These are phyloP conservation scores for Exophiala bonariae DNA, from an alignment of 2,329 filamentous ascomycete species.

Conservation along the genomic window DNA sequence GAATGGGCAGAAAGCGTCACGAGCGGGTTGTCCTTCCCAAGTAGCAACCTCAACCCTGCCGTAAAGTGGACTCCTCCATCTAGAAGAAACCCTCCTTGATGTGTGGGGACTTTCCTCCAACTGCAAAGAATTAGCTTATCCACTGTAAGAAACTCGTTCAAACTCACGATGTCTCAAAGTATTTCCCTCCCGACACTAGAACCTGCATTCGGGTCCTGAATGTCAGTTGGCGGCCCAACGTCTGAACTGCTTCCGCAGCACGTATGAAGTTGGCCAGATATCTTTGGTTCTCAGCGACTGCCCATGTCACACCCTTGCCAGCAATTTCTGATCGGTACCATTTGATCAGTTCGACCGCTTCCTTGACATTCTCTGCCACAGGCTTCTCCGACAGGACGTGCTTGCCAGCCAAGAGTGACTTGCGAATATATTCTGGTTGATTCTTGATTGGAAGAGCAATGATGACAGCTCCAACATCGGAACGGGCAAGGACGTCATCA, in stretches of 20 bases:
- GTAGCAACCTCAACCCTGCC: slow-evolving; percentile 52
- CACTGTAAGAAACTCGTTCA: background rate
- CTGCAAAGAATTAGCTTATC: slow-evolving; percentile 42
- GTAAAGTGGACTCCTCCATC: slow-evolving; percentile 60
- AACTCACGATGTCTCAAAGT: slow-evolving; percentile 43
- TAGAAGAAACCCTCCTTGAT: slow-evolving; percentile 61
- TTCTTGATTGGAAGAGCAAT: slow-evolving; percentile 55
- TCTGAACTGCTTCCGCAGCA: slow-evolving; percentile 46
- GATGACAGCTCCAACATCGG: slow-evolving; percentile 52
- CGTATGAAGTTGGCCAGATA: slow-evolving; percentile 50
- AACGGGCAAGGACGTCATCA: slow-evolving; percentile 46
- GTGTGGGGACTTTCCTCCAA: slow-evolving; percentile 57
- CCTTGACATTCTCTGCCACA: slow-evolving; percentile 55
- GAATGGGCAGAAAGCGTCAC: slow-evolving; percentile 51
- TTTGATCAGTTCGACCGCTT: slow-evolving; percentile 50
- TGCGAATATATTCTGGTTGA: slow-evolving; percentile 53
- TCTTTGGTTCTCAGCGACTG: slow-evolving; percentile 60
- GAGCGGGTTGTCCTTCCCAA: slow-evolving; percentile 45
- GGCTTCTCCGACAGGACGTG: slow-evolving; percentile 60
- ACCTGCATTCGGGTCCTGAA: slow-evolving; percentile 51
- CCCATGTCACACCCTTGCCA: slow-evolving; percentile 41
- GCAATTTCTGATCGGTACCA: slow-evolving; percentile 51
- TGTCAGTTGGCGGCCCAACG: slow-evolving; percentile 49
- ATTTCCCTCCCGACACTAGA: slow-evolving; percentile 54
- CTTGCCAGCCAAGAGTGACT: slow-evolving; percentile 52